Evolutionary conservation across 2,329 filamentous ascomycete genomes (phyloP).

Genomic region (Chaetomium olivaceum): DNA sequence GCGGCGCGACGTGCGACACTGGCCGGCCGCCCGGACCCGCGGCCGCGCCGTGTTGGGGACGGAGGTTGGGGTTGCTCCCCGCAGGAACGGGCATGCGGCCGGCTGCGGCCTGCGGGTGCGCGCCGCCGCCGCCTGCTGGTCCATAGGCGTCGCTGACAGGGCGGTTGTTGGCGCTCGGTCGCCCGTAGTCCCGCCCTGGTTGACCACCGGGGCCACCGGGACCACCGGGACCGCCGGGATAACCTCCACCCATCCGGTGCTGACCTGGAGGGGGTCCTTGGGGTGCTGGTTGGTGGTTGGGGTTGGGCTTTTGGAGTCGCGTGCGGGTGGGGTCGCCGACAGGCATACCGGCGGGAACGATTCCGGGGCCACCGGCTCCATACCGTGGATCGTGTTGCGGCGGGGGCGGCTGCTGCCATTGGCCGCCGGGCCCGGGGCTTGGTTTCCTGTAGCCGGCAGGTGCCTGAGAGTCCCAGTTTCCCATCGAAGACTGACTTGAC

Average conservation of each 20-base stretch:
- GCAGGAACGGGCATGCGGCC: slow-evolving; percentile 23
- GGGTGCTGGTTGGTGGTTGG: slow-evolving; percentile 30
- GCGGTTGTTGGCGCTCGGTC: slow-evolving; percentile 36
- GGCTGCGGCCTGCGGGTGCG: slow-evolving; percentile 30
- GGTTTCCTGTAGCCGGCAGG: slow-evolving; percentile 45
- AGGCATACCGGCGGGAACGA: slow-evolving; percentile 35
- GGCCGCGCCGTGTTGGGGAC: slow-evolving; percentile 19
- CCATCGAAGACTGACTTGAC: slow-evolving; percentile 46
- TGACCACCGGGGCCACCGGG: slow-evolving; percentile 25
- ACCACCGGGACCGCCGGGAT: slow-evolving; percentile 25
- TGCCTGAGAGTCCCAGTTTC: slow-evolving; percentile 48
- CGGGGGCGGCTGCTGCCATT: slow-evolving; percentile 23
- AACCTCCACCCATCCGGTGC: slow-evolving; percentile 29
- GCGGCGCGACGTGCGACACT: slow-evolving; percentile 29
- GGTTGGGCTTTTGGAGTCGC: slow-evolving; percentile 43
- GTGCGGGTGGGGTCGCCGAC: slow-evolving; percentile 41
- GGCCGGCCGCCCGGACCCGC: slow-evolving; percentile 32
- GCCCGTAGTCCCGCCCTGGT: slow-evolving; percentile 40
- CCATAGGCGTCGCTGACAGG: slow-evolving; percentile 37
- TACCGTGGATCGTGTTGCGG: slow-evolving; percentile 24
- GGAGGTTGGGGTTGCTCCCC: slow-evolving; percentile 33
- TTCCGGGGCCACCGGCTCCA: slow-evolving; percentile 22
- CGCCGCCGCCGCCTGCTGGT: slow-evolving; percentile 27
- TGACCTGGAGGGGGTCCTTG: slow-evolving; percentile 35
- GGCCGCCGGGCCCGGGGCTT: slow-evolving; percentile 40